These are phyloP conservation scores for Mayamaea pseudoterrestris DNA, from an alignment of 108 stramenopile species.

Conservation along the genomic window DNA sequence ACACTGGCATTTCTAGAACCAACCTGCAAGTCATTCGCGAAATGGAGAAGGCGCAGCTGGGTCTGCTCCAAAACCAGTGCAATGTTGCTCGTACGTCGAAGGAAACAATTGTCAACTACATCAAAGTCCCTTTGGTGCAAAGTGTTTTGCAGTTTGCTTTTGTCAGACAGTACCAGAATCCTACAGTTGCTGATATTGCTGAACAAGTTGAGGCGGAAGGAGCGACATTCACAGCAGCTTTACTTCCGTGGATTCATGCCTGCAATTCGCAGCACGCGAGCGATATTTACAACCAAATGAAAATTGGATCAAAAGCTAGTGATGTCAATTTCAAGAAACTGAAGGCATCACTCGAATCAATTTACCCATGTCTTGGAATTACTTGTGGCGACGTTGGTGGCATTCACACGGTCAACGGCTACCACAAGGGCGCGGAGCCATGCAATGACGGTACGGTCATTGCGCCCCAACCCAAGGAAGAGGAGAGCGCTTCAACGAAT, in stretches of 20 bases:
- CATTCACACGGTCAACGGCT: conserved; percentile 6
- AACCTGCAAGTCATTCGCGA: conserved; percentile 13
- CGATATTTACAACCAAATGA: conserved; percentile 39
- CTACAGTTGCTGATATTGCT: conserved; percentile 4
- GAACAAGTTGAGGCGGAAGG: conserved; percentile 53
- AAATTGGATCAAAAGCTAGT: conserved; percentile 9
- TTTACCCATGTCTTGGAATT: conserved; percentile 42
- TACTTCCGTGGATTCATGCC: conserved; percentile 41
- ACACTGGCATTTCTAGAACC: conserved; percentile 7
- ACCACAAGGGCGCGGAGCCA: conserved; percentile 2
- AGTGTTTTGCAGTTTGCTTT: conserved; percentile 45
- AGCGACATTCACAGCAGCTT: conserved; percentile 49
- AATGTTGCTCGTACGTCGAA: conserved; percentile 15
- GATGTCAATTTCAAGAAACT: conserved; percentile 24
- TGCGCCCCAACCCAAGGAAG: background rate
- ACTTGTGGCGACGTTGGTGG: conserved; percentile 52
- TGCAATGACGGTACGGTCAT: conserved; percentile 4
- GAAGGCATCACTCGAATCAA: conserved; percentile 51
- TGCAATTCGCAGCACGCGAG: conserved; percentile 29
- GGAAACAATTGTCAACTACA: conserved; percentile 33
- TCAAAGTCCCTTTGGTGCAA: conserved; percentile 64
- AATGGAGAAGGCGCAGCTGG: conserved; percentile 28
- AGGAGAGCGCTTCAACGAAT: background rate
- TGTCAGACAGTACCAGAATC: background rate
- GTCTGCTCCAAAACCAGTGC: conserved; percentile 13